These are phyloP conservation scores for Fomitopsis serialis DNA, from an alignment of 768 basidiomycete genomes.

Conservation along the genomic window DNA sequence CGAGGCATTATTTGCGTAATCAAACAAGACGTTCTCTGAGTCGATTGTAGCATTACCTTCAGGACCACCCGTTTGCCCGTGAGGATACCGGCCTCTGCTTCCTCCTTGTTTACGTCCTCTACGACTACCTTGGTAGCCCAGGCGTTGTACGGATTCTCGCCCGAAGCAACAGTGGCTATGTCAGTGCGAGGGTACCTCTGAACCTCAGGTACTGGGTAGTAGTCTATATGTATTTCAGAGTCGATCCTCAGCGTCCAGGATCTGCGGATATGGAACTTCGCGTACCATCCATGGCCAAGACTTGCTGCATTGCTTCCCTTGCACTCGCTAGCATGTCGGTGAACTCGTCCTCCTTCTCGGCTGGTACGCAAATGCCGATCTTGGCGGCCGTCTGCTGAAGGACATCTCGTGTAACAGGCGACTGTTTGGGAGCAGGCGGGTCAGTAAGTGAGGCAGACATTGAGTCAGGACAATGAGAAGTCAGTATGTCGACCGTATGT, in stretches of 20 bases:
- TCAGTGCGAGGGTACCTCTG: conserved; percentile 20
- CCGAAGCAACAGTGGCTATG: conserved; percentile 13
- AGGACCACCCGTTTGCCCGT: conserved; percentile 34
- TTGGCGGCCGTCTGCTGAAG: conserved; percentile 12
- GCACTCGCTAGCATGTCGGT: conserved; percentile 10
- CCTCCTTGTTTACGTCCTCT: conserved; percentile 17
- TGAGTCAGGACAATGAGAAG: too few relatives aligned
- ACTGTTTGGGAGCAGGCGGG: background rate
- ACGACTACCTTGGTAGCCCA: conserved; percentile 34
- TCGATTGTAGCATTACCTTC: conserved; percentile 26
- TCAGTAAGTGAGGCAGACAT: conserved; percentile 1
- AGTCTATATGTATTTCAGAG: conserved; percentile 5
- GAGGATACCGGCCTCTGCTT: conserved; percentile 21
- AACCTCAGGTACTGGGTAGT: conserved; percentile 10
- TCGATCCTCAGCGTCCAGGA: background rate
- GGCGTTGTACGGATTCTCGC: conserved; percentile 27
- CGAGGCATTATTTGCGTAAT: background rate
- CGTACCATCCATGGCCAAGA: conserved; percentile 14
- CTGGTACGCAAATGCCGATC: conserved; percentile 13
- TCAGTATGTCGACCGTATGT: too few relatives aligned
- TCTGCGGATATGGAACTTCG: background rate
- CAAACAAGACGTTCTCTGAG: too few relatives aligned
- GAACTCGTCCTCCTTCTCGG: conserved; percentile 12
- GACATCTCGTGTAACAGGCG: conserved; percentile 8
- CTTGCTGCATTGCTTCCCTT: conserved; percentile 14